Evolutionary conservation across 202 grass and related monocot genomes (phyloP).

Genomic region (Zoysia matrella): DNA sequence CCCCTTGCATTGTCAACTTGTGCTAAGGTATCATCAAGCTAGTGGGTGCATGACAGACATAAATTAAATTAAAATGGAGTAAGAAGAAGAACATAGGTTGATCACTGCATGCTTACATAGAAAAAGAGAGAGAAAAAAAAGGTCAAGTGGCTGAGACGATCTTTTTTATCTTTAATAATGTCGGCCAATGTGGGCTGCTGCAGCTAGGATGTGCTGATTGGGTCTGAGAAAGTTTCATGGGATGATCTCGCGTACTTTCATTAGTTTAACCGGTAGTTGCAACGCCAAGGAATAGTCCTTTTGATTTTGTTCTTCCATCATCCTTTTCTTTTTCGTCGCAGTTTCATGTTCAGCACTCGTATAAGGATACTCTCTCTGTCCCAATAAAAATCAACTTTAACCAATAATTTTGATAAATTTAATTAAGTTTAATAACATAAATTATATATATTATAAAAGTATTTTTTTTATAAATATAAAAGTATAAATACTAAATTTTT

Average conservation of each 20-base stretch:
- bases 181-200: not conserved
- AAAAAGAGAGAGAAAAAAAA: too few species aligned
- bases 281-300: conserved; percentile 15
- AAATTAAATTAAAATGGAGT: too few species aligned
- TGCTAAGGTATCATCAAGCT: too few species aligned
- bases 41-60: too few species aligned
- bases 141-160: conserved; percentile 1
- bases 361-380: too few species aligned
- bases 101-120: not conserved
- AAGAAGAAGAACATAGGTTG: not conserved
- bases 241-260: conserved; percentile 12
- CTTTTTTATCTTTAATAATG: conserved; percentile 5
- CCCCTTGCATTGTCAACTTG: too few species aligned
- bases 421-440: too few species aligned
- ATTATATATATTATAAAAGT: too few species aligned
- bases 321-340: not conserved
- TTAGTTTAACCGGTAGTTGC: conserved; percentile 28
- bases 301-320: not conserved
- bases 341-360: too few species aligned
- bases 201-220: conserved; percentile 13
- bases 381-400: not conserved
- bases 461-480: too few species aligned
- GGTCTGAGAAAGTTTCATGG: not conserved
- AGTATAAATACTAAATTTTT: too few species aligned
- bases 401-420: not conserved